These are phyloP conservation scores for Neurospora africana DNA, from an alignment of 495 filamentous ascomycete genomes.

Conservation along the genomic window DNA sequence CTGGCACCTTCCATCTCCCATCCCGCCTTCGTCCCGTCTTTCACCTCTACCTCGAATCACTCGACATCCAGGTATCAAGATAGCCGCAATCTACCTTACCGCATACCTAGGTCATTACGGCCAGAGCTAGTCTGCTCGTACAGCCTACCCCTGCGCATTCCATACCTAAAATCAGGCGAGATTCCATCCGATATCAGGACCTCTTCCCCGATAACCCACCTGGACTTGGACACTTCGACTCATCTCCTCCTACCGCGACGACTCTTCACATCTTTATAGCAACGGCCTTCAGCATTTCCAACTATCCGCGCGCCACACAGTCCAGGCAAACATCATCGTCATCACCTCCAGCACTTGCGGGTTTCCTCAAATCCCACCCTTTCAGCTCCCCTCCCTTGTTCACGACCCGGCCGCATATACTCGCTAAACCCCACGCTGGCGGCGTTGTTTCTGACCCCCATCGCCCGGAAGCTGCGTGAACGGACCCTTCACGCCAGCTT, in stretches of 20 bases:
- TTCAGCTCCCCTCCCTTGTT: background rate
- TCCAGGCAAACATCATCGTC: background rate
- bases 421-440: background rate
- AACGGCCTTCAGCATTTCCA: background rate
- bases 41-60: background rate
- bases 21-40: background rate
- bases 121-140: background rate
- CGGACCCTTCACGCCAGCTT: background rate
- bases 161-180: slow-evolving; percentile 5
- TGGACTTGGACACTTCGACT: background rate
- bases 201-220: background rate
- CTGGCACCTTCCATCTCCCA: background rate
- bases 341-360: background rate
- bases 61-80: background rate
- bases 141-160: background rate
- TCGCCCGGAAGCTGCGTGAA: background rate
- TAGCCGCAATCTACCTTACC: background rate
- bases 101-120: background rate
- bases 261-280: background rate
- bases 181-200: background rate
- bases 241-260: background rate
- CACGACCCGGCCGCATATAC: background rate
- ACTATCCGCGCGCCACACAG: background rate
- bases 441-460: background rate
- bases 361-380: background rate